Evolutionary conservation across 495 filamentous ascomycete genomes (phyloP).

Genomic region (Jackrogersella multiformis): DNA sequence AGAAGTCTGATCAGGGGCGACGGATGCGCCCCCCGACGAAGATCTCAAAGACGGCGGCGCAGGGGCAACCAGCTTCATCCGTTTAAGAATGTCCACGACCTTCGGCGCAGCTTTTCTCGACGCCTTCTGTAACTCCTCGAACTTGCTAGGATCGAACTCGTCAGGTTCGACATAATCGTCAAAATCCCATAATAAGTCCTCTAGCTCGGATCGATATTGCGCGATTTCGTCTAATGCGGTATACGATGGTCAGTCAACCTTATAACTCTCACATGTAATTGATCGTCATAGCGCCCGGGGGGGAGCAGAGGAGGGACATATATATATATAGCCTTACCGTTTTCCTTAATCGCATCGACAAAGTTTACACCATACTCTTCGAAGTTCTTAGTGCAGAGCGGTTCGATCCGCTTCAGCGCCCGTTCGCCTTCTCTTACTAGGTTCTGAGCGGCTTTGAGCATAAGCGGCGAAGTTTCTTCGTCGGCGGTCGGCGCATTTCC

Average conservation of each 20-base stretch:
- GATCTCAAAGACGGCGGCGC: conserved; percentile 32
- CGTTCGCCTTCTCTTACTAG: conserved; percentile 53
- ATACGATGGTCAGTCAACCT: conserved; percentile 8
- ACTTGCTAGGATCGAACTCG: conserved; percentile 52
- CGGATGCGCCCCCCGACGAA: conserved; percentile 27
- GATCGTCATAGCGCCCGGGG: background rate
- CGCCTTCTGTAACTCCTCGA: conserved; percentile 48
- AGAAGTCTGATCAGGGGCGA: conserved; percentile 21
- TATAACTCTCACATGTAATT: background rate
- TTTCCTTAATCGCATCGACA: conserved; percentile 54
- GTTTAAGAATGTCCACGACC: conserved; percentile 50
- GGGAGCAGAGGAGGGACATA: background rate
- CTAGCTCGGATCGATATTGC: conserved; percentile 49
- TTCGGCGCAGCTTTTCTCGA: conserved; percentile 50
- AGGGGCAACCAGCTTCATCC: conserved; percentile 52
- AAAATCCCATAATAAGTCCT: conserved; percentile 54
- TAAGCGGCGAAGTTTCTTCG: conserved; percentile 44
- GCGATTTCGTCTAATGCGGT: conserved; percentile 51
- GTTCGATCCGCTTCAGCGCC: conserved; percentile 55
- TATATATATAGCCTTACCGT: conserved; percentile 47
- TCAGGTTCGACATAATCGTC: conserved; percentile 54
- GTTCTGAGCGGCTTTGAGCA: conserved; percentile 53
- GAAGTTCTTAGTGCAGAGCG: conserved; percentile 50
- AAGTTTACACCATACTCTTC: conserved; percentile 54
- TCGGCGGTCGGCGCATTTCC: conserved; percentile 49